A percentile compares a stretch with the other conserved stretches of the same genome.
phyloP scores from a whole-genome alignment of 768 basidiomycete genomes.

The Lactarius pseudohatsudake region DNA sequence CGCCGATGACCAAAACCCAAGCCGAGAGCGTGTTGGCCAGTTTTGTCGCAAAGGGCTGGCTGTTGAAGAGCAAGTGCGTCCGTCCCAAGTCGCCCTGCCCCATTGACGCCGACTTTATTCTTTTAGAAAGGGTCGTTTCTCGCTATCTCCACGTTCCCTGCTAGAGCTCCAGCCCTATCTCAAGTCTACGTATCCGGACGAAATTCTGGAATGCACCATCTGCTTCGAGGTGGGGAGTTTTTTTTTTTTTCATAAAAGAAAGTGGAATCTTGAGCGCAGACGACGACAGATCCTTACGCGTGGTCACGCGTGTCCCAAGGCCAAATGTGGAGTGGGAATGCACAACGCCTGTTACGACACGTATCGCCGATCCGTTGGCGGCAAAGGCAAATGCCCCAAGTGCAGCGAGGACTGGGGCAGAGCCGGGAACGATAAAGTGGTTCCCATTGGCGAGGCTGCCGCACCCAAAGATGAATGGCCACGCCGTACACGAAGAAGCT shows the following conservation, averaged over 20 bases:
- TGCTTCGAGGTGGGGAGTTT: constrained; percentile 59
- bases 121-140: constrained; percentile 59
- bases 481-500: constrained; percentile 25
- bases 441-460: constrained; percentile 60
- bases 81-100: background rate
- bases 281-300: constrained; percentile 59
- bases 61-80: constrained; percentile 70
- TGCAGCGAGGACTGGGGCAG: constrained; percentile 63
- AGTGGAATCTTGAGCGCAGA: background rate
- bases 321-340: constrained; percentile 62
- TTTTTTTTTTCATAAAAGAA: background rate
- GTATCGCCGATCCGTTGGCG: constrained; percentile 43
- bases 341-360: constrained; percentile 64
- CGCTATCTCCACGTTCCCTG: constrained; percentile 70
- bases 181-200: constrained; percentile 68
- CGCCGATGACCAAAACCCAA: constrained; percentile 70
- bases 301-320: constrained; percentile 59
- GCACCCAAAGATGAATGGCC: constrained; percentile 26
- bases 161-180: constrained; percentile 76
- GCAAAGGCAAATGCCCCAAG: constrained; percentile 48
- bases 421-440: constrained; percentile 46
- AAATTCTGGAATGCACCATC: constrained; percentile 67
- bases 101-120: background rate
- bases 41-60: constrained; percentile 83
- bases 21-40: constrained; percentile 71